phyloP scores from a whole-genome alignment of 352 stramenopile genomes.

The Phytophthora podocarpi region DNA sequence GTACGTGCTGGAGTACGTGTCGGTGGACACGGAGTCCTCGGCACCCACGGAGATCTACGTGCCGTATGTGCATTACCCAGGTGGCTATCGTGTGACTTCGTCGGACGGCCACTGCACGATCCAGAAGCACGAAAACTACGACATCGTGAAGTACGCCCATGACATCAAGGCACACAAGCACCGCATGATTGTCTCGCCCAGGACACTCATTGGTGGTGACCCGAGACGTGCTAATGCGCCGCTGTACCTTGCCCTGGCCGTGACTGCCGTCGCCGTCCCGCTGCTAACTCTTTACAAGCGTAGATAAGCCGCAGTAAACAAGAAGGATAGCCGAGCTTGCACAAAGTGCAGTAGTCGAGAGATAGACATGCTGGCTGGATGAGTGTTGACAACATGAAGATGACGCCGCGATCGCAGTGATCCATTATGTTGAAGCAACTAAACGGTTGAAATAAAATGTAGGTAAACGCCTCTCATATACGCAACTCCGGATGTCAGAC shows the following conservation, averaged over 20 bases:
- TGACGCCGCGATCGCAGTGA: neutral
- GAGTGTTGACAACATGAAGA: conserved; percentile 7
- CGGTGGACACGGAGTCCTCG: conserved; percentile 9
- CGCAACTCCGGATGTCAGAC: neutral
- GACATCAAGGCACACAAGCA: conserved; percentile 33
- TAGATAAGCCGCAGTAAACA: conserved; percentile 21
- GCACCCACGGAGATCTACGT: conserved; percentile 37
- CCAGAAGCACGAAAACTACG: conserved; percentile 44
- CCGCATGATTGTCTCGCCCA: conserved; percentile 30
- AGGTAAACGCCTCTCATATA: neutral
- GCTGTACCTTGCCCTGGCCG: conserved; percentile 25
- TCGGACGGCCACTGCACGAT: conserved; percentile 37
- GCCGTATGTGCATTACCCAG: conserved; percentile 37
- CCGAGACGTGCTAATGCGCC: conserved; percentile 21
- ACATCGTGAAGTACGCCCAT: conserved; percentile 47
- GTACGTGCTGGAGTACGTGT: conserved; percentile 61
- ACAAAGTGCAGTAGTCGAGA: conserved; percentile 2
- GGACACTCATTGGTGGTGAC: conserved; percentile 7
- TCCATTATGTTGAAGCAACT: neutral
- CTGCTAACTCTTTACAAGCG: conserved; percentile 34
- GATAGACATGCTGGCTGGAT: conserved; percentile 2
- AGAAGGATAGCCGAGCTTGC: neutral
- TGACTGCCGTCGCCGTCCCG: conserved; percentile 27
- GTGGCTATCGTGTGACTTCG: conserved; percentile 33
- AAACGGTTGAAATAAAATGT: conserved; percentile 3